Evolutionary conservation across 257 asterid species (phyloP).

Genomic region (Craterostigma plantagineum): DNA sequence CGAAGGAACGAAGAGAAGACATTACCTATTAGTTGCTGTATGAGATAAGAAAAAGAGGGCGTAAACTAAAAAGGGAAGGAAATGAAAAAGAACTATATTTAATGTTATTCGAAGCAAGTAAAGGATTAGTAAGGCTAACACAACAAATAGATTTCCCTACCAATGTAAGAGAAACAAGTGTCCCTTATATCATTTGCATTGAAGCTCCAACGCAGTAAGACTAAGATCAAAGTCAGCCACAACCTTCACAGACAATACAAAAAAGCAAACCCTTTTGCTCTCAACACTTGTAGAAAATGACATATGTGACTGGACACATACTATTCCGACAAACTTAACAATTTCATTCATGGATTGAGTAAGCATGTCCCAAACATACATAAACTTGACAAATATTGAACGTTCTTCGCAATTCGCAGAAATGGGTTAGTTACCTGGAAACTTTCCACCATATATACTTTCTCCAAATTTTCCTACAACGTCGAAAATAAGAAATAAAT

Average conservation of each 20-base stretch:
- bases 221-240: slow-evolving; percentile 76
- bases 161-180: slow-evolving; percentile 65
- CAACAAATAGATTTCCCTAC: slow-evolving; percentile 49
- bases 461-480: slow-evolving; percentile 75
- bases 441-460: slow-evolving; percentile 63
- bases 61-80: too few relatives aligned
- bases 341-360: too few relatives aligned
- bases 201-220: slow-evolving; percentile 96
- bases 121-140: slow-evolving; percentile 7
- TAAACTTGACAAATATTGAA: too few relatives aligned
- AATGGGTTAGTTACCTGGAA: slow-evolving; percentile 59
- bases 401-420: too few relatives aligned
- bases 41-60: too few relatives aligned
- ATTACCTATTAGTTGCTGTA: too few relatives aligned
- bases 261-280: slow-evolving; percentile 65
- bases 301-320: slow-evolving; percentile 10
- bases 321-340: too few relatives aligned
- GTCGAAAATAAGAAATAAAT: slow-evolving; percentile 5
- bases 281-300: slow-evolving; percentile 34
- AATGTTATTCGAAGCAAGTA: too few relatives aligned
- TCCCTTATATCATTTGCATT: slow-evolving; percentile 58
- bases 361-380: too few relatives aligned
- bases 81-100: too few relatives aligned
- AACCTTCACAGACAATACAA: slow-evolving; percentile 67
- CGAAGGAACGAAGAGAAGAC: too few relatives aligned